A percentile compares a stretch with the other conserved stretches of the same genome.
Evolutionary conservation across 176 grass and related monocot species (phyloP).

Genomic region (Oryza officinalis): DNA sequence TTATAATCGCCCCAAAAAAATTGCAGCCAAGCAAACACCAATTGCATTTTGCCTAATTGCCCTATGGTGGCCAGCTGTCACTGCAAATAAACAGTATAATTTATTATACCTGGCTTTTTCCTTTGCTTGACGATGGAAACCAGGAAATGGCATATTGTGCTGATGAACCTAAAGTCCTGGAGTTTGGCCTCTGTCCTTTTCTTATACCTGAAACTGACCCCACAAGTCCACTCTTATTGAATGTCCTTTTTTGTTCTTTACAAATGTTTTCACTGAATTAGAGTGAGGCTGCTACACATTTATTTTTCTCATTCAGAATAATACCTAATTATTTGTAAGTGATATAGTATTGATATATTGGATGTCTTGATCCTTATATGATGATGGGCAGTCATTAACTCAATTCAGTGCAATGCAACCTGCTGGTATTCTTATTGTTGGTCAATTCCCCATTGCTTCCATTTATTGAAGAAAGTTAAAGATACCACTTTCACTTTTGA

Average conservation of each 20-base stretch:
- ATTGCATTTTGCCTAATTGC: constrained; percentile 26
- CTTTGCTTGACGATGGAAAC: too few relatives aligned
- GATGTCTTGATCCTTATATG: not conserved
- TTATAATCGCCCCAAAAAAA: not conserved
- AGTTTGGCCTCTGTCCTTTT: constrained; percentile 7
- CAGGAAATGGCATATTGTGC: not conserved
- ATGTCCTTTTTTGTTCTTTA: not conserved
- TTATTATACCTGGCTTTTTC: not conserved
- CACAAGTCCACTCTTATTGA: not conserved
- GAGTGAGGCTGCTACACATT: not conserved
- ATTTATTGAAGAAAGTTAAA: too few relatives aligned
- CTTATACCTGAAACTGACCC: not conserved
- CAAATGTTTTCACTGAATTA: not conserved
- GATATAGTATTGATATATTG: not conserved
- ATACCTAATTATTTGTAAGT: not conserved
- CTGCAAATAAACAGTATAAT: not conserved
- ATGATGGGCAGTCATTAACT: not conserved
- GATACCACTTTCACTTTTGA: too few relatives aligned
- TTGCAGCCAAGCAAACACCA: not conserved
- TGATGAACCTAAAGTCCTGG: not conserved
- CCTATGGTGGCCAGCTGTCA: constrained; percentile 6
- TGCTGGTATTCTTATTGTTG: too few relatives aligned
- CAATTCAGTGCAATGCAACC: too few relatives aligned
- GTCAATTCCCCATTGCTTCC: too few relatives aligned
- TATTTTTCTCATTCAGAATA: constrained; percentile 15